Base-by-base conservation (phyloP, 1,284 basidiomycete genomes). In the Trametes versicolor region DNA sequence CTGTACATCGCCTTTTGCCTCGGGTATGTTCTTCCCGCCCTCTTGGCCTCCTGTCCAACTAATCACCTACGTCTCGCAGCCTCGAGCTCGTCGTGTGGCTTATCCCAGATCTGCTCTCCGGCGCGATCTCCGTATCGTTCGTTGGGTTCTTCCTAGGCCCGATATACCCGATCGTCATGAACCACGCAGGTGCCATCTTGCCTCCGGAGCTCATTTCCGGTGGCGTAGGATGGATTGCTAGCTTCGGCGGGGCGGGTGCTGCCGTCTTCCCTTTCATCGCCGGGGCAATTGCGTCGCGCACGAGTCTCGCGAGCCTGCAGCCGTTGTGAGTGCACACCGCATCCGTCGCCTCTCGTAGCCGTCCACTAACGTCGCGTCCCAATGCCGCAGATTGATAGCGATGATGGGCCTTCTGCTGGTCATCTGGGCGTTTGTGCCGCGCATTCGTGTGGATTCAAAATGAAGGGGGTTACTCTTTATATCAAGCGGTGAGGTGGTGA, bases 21-120 rank as follows among this genome's bases (percentile, higher is more conserved):
- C 8, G 73, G 60, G 77, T 79, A 63, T 25, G 76, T 72, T 15
- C 23, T 45, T 17, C 51, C 51, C 37, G 13, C 2, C 36, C 37
- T 15, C 19, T 43, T 50, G n/a, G n/a, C 19, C 17, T 23, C 21
- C 17, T 3, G 54, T 17, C 3, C 60, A 32, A 3, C 3, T 13
- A 23, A 27, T 13, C 19, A 13, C 37, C 27, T 17, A 39, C 48
- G 43, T 55, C 55, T 43, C 23, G 47, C 15, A 83, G 82, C 25
- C 74, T 87, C 29, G 85, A 89, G 68, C 70, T 90, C 43, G 75
- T 85, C 36, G 77, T 89, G 17, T 88, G 87, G 87, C 77, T 87
- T 15, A 83, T 87, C 2, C 86, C 86, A 0, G 83, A 81, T 3
- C 75, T 89, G 45, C 76, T 87, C 27, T 82, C 80, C 41, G 80